Evolutionary conservation across 2,329 filamentous ascomycete genomes (phyloP), one percentile per base, ranked within the genome.

Genomic region (Bipolaris cookei): DNA sequence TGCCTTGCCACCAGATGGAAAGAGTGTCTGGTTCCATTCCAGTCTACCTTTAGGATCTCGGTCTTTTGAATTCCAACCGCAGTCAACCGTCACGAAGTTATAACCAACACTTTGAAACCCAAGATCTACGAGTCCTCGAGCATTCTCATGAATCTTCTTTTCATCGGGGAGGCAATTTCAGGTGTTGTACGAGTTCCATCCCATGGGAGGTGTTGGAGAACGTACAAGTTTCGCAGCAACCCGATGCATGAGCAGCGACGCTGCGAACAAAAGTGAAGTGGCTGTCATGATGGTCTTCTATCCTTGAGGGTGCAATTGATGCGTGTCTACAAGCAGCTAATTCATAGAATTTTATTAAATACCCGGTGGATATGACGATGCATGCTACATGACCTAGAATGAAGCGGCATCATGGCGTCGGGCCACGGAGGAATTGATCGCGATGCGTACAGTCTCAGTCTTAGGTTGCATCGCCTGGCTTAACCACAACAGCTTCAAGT

Each of bases 151-250:
- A 21, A 85, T 80, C 35, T 82, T 81, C 0, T 62, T 70, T 60
- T 85, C 80, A 38, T 75, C 81, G 0, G 81, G 81, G 1, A 71
- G 71, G 65, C 84, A 86, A 47, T 73, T 76, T 68, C 84, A 85
- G 38, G 81, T 76, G 51, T 88, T 88, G 62, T 87, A 87, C 2
- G 80, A 82, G 58, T 87, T 87, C 84, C 84, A 87, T 11, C 84
- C 73, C 67, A 76, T 72, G 0, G 68, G 72, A 59, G 68, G 58
- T 0, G 69, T 71, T 6, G 67, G 56, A 1, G 69, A 71, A 6
- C 65, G 63, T 6, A 64, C 56, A 4, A 54, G 68, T 45, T 48
- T 68, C 13, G 66, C 65, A 11, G 49, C n/a, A 6, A 47, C 58
- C 13, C 58, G 56, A 11, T 58, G 46, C 30, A 48, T 58, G 25